These are phyloP conservation scores for Tagetes patula DNA, from an alignment of 129 eudicot species.

Conservation along the genomic window DNA sequence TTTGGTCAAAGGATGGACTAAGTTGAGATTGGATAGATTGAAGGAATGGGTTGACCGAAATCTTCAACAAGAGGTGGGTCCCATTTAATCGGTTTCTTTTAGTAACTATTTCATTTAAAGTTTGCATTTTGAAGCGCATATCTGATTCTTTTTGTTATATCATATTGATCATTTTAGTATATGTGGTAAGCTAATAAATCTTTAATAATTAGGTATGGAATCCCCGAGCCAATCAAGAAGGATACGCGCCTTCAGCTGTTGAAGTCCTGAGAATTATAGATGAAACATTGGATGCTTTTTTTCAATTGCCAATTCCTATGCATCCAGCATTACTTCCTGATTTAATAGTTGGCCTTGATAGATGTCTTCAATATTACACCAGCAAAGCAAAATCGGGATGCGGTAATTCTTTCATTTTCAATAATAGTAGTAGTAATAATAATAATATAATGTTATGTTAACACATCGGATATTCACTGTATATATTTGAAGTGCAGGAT, in stretches of 20 bases:
- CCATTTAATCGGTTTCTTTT: background rate
- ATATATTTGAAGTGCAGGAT: constrained; percentile 49
- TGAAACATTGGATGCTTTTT: constrained; percentile 89
- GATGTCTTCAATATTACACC: constrained; percentile 81
- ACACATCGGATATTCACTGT: background rate
- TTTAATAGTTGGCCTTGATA: constrained; percentile 83
- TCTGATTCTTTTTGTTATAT: background rate
- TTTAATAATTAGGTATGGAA: constrained; percentile 68
- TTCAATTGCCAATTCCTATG: constrained; percentile 88
- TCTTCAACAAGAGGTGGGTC: constrained; percentile 90
- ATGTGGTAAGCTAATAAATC: background rate
- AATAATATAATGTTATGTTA: background rate
- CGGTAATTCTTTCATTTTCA: constrained; percentile 50
- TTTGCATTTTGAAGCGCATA: background rate
- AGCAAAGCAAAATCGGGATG: constrained; percentile 87
- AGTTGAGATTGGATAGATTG: constrained; percentile 69
- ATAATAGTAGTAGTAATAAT: background rate
- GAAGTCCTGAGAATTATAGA: constrained; percentile 78
- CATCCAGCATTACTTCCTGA: constrained; percentile 96
- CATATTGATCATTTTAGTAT: background rate
- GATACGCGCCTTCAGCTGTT: constrained; percentile 86
- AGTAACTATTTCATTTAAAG: background rate
- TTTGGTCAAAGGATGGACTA: constrained; percentile 83
- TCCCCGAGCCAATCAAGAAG: constrained; percentile 84
- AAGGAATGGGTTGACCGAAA: constrained; percentile 83